Evolutionary conservation across 2,329 filamentous ascomycete species (phyloP).

Genomic region (Aspergillus costaricaensis): DNA sequence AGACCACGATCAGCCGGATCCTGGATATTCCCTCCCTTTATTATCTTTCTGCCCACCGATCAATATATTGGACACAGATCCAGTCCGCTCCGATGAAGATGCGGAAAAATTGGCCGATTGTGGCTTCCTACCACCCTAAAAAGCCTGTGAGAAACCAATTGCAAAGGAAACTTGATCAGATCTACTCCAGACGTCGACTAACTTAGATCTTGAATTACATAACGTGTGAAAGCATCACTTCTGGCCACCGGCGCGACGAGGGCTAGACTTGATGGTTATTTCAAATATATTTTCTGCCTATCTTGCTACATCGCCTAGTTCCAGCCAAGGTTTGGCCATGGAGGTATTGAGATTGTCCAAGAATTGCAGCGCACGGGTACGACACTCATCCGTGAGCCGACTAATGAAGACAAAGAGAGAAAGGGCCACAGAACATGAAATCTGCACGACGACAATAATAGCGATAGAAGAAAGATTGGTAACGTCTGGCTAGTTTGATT

Average conservation of each 20-base stretch:
- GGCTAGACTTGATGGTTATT: neutral
- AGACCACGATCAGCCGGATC: constrained; percentile 5
- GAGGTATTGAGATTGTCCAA: neutral
- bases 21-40: constrained; percentile 2
- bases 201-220: neutral
- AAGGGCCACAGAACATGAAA: neutral
- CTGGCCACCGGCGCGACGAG: neutral
- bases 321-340: neutral
- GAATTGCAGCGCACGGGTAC: neutral
- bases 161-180: neutral
- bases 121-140: neutral
- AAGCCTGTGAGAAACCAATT: neutral
- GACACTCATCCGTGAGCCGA: neutral
- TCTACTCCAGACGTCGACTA: neutral
- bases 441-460: neutral
- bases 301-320: neutral
- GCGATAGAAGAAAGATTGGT: neutral
- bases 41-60: neutral
- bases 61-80: constrained; percentile 8
- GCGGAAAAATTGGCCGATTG: neutral
- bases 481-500: neutral
- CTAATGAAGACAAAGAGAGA: neutral
- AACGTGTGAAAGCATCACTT: neutral
- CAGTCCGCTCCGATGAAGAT: neutral
- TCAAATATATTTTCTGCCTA: neutral